phyloP scores from a whole-genome alignment of 208 protist species.

The Acanthamoeba divionensis region DNA sequence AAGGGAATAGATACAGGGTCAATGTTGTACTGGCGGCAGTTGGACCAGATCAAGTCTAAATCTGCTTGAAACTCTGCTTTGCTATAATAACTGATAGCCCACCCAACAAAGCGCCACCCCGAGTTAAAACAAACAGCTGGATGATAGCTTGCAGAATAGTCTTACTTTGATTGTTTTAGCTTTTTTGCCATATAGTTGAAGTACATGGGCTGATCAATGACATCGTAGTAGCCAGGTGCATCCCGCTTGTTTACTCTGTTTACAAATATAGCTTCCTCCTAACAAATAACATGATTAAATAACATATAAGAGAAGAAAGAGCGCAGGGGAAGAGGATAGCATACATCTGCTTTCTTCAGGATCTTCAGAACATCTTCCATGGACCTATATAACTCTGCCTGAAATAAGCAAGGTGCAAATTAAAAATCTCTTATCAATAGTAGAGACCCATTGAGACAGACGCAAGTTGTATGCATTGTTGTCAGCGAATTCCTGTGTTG shows the following conservation, averaged over 20 bases:
- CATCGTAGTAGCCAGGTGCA: neutral
- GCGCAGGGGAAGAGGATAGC: neutral
- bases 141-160: too few species aligned
- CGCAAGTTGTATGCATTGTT: too few species aligned
- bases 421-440: too few species aligned
- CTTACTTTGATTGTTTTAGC: neutral
- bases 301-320: neutral
- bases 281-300: neutral
- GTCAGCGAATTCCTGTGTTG: too few species aligned
- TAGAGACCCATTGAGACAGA: too few species aligned
- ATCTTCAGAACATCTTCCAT: neutral
- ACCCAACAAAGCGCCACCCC: too few species aligned
- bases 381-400: neutral
- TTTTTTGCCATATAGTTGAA: neutral
- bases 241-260: constrained; percentile 2
- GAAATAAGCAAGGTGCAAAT: too few species aligned
- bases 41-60: neutral
- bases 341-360: neutral
- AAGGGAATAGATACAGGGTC: too few species aligned
- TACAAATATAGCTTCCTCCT: neutral
- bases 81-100: neutral
- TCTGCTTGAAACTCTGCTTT: neutral
- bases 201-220: neutral
- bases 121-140: too few species aligned
- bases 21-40: neutral